Evolutionary conservation across 768 basidiomycete species (phyloP), one percentile per base, ranked within the genome.

Genomic region (Mycena leptocephala): DNA sequence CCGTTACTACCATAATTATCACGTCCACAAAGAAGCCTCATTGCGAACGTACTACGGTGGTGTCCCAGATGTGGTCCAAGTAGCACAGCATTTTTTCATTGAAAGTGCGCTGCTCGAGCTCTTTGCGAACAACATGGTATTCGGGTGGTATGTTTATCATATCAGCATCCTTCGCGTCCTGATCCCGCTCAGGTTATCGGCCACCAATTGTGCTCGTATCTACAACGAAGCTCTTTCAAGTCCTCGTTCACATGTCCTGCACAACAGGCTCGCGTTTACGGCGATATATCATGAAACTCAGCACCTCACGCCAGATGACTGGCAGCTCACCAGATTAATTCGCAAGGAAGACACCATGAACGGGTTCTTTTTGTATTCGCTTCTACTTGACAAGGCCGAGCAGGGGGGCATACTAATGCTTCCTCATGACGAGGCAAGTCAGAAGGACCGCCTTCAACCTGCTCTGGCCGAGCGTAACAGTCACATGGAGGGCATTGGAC

Each of bases 201-300:
- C 56, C 2, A 22, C 72, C 10, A 74, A 74, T n/a, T 74, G 72
- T n/a, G 72, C 72, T 2, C 65, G 65, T 0, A 74, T 74, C 8
- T 74, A 73, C 33, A 73, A 73, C 32, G n/a, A 4, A 0, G 72
- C 72, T 11, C 53, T 73, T 1, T 35, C 71, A 0, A 22, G 14
- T 1, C 16, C 32, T 16, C 4, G 41, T 5, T 18, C 63, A 1
- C 63, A 66, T n/a, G 30, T 73, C 11, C 2, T 20, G 2, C 65
- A 73, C 53, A 73, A 73, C 64, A 73, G 66, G 14, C 46, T 73
- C 20, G 72, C 59, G 18, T 73, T 65, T 22, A 30, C 63, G 0
- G 32, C 72, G 1, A 28, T 63, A 0, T 41, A 58, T 8, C 48
- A 41, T 0, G n/a, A n/a, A n/a, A n/a, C n/a, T n/a, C n/a, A 51